Conservation (phyloP, 768 basidiomycete genomes). For the Steccherinum ochraceum region DNA sequence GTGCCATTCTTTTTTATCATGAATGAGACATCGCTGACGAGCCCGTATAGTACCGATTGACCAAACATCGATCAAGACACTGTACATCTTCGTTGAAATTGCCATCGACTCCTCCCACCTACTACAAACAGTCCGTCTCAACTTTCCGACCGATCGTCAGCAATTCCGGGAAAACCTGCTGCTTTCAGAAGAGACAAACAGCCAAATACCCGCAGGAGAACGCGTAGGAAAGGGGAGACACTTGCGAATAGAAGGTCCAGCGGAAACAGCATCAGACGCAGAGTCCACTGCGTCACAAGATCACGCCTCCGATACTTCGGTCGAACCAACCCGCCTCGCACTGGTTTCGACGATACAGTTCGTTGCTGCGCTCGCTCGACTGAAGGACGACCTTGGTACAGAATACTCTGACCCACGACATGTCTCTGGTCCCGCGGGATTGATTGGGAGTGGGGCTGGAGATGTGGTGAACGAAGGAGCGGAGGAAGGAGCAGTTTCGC, state of each 20-base stretch:
- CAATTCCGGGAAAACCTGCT: constrained; percentile 62
- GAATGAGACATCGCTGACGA: background rate
- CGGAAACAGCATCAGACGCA: constrained; percentile 2
- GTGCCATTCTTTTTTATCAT: constrained; percentile 17
- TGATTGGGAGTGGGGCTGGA: background rate
- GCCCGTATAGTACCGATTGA: constrained; percentile 78
- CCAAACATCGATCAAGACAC: constrained; percentile 86
- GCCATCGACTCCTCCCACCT: constrained; percentile 85
- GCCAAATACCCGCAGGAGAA: constrained; percentile 42
- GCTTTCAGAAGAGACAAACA: constrained; percentile 41
- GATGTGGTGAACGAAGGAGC: constrained; percentile 9
- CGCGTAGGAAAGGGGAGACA: constrained; percentile 30
- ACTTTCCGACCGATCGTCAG: constrained; percentile 75
- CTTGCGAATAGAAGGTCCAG: constrained; percentile 55
- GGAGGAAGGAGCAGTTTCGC: background rate
- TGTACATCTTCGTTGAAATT: constrained; percentile 98
- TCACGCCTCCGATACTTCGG: background rate
- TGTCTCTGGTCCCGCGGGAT: background rate
- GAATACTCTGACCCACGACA: constrained; percentile 25
- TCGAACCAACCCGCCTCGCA: constrained; percentile 63
- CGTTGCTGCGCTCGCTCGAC: constrained; percentile 81
- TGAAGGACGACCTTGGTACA: constrained; percentile 69
- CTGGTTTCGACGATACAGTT: constrained; percentile 98
- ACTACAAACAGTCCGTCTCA: constrained; percentile 74
- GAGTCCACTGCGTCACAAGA: constrained; percentile 9